Conservation (phyloP, 805 yeast genomes). For the Kurtzmaniella fragi region DNA sequence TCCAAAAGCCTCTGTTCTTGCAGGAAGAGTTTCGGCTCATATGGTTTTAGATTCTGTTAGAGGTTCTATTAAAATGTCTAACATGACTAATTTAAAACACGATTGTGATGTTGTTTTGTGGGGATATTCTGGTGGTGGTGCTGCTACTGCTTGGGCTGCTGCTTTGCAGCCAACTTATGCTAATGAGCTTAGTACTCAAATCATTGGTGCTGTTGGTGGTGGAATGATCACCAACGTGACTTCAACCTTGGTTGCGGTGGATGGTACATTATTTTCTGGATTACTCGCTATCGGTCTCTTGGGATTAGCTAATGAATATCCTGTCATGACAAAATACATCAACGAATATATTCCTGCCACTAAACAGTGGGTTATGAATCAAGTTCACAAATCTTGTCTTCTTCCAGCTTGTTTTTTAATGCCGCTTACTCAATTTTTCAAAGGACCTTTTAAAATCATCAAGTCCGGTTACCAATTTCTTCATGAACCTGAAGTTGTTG, state of each 20-base stretch:
- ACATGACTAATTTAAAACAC: slow-evolving; percentile 10
- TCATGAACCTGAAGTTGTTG: neutral
- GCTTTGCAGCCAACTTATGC: slow-evolving; percentile 22
- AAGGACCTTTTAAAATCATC: no score
- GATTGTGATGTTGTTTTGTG: slow-evolving; percentile 13
- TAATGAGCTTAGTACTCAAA: slow-evolving; percentile 22
- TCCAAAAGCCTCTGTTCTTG: slow-evolving; percentile 13
- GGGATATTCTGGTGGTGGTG: slow-evolving; percentile 28
- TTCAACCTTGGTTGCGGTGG: slow-evolving; percentile 10
- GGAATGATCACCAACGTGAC: slow-evolving; percentile 21
- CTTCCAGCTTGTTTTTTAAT: no score
- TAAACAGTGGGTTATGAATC: neutral
- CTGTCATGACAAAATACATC: slow-evolving; percentile 10
- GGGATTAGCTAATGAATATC: slow-evolving; percentile 19
- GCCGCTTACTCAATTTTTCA: no score
- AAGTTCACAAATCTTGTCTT: slow-evolving; percentile 12
- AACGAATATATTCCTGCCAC: slow-evolving; percentile 3
- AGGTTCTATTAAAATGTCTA: slow-evolving; percentile 9
- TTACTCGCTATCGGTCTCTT: slow-evolving; percentile 14
- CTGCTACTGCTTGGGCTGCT: slow-evolving; percentile 24
- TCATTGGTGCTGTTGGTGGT: slow-evolving; percentile 22
- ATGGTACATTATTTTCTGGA: slow-evolving; percentile 16
- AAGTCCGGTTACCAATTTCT: slow-evolving; percentile 5
- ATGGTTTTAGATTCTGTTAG: slow-evolving; percentile 14
- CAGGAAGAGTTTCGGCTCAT: slow-evolving; percentile 14